phyloP scores from a whole-genome alignment of 345 rosid species.

The Eucalyptus cladocalyx region DNA sequence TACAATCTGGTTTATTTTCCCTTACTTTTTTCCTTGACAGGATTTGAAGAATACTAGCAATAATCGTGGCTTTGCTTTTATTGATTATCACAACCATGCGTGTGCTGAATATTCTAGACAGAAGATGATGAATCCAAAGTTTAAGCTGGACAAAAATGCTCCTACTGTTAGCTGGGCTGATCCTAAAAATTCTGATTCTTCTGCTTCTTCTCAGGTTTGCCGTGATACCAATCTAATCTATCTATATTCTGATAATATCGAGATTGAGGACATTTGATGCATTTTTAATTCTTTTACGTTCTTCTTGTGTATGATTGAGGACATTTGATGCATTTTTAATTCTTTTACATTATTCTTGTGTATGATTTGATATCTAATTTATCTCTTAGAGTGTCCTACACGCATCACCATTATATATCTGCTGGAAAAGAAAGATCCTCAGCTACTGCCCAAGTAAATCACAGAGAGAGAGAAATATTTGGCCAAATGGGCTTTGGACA shows the following conservation, averaged over 20 bases:
- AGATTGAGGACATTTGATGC: background rate
- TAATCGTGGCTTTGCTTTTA: constrained; percentile 86
- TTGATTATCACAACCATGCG: constrained; percentile 81
- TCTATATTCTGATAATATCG: background rate
- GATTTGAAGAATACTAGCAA: constrained; percentile 53
- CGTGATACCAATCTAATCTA: background rate
- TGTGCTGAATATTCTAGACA: constrained; percentile 92
- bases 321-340: background rate
- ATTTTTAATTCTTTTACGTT: background rate
- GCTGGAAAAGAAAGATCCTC: background rate
- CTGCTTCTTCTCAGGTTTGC: constrained; percentile 65
- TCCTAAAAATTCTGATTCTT: constrained; percentile 69
- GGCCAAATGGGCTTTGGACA: too few species aligned
- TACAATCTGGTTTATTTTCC: background rate
- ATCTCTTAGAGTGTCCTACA: background rate
- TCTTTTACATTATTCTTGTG: background rate
- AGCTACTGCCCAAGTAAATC: background rate
- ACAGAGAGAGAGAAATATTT: background rate
- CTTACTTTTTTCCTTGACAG: constrained; percentile 16
- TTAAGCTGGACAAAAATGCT: constrained; percentile 77
- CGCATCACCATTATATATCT: background rate
- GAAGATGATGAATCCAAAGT: constrained; percentile 65
- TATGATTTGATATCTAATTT: background rate
- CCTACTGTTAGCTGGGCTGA: constrained; percentile 99
- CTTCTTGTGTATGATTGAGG: background rate